phyloP scores from a whole-genome alignment of 2,329 filamentous ascomycete genomes.

The Raffaelea arxii region DNA sequence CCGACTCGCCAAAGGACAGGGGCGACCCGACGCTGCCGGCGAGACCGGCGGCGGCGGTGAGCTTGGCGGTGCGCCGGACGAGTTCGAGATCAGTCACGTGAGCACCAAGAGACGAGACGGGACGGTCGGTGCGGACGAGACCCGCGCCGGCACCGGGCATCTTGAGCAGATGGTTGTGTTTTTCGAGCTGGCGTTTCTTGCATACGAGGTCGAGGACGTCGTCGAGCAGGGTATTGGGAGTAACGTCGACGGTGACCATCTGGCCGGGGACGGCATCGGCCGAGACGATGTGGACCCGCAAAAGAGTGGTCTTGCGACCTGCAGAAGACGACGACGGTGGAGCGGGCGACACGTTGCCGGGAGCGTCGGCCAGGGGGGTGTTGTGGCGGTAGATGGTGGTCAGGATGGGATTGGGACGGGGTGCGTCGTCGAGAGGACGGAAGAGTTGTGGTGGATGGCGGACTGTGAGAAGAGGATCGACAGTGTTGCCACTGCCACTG shows the following conservation, averaged over 20 bases:
- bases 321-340: slow-evolving; percentile 33
- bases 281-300: slow-evolving; percentile 62
- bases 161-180: slow-evolving; percentile 69
- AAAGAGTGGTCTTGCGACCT: slow-evolving; percentile 59
- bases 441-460: neutral
- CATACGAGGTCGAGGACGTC: slow-evolving; percentile 74
- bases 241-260: slow-evolving; percentile 64
- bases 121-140: slow-evolving; percentile 68
- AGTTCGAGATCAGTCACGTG: slow-evolving; percentile 68
- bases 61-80: slow-evolving; percentile 63
- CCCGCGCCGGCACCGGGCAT: slow-evolving; percentile 62
- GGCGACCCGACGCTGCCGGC: slow-evolving; percentile 58
- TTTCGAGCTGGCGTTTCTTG: slow-evolving; percentile 67
- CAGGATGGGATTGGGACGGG: slow-evolving; percentile 48
- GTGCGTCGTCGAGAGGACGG: slow-evolving; percentile 15
- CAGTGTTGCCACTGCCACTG: neutral
- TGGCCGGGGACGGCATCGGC: slow-evolving; percentile 63
- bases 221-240: slow-evolving; percentile 73
- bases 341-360: slow-evolving; percentile 34
- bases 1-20: slow-evolving; percentile 30
- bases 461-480: neutral
- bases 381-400: slow-evolving; percentile 50
- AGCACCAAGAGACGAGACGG: slow-evolving; percentile 69
- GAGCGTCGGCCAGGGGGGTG: slow-evolving; percentile 46
- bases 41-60: slow-evolving; percentile 51